phyloP scores from a whole-genome alignment of 495 filamentous ascomycete genomes.

The Podospora bellae-mahoneyi region DNA sequence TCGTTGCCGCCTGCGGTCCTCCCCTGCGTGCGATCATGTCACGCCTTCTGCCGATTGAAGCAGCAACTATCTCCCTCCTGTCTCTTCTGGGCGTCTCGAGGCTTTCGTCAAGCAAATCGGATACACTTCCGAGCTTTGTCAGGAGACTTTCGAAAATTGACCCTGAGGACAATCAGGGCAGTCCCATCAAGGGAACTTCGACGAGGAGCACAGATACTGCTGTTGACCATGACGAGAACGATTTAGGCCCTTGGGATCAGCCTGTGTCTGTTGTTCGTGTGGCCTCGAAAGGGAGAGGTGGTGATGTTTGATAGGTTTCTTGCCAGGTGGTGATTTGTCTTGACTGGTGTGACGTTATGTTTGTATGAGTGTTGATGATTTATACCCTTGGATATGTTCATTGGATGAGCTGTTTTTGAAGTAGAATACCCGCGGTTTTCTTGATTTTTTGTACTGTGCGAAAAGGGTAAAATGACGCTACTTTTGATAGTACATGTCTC shows the following conservation, averaged over 20 bases:
- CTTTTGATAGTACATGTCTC: no score
- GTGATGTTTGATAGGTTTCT: no score
- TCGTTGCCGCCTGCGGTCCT: constrained; percentile 24
- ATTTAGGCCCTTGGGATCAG: neutral
- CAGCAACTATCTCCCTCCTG: constrained; percentile 13
- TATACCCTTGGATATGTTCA: no score
- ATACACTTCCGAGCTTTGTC: neutral
- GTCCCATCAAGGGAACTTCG: neutral
- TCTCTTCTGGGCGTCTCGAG: constrained; percentile 6
- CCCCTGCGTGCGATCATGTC: constrained; percentile 16
- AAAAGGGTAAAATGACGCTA: no score
- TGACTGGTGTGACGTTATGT: no score
- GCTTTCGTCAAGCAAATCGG: neutral
- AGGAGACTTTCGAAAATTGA: neutral
- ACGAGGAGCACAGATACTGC: neutral
- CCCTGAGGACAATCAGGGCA: neutral
- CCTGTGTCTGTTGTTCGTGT: neutral
- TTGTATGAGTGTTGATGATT: no score
- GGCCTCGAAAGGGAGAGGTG: no score
- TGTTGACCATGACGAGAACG: neutral
- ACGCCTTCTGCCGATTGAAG: constrained; percentile 13
- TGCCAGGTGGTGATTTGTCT: no score
- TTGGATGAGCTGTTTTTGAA: no score
- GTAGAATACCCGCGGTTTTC: no score
- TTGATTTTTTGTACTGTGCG: no score